These are phyloP conservation scores for Phoma sp. DNA, from an alignment of 2,329 filamentous ascomycete genomes.

Conservation along the genomic window DNA sequence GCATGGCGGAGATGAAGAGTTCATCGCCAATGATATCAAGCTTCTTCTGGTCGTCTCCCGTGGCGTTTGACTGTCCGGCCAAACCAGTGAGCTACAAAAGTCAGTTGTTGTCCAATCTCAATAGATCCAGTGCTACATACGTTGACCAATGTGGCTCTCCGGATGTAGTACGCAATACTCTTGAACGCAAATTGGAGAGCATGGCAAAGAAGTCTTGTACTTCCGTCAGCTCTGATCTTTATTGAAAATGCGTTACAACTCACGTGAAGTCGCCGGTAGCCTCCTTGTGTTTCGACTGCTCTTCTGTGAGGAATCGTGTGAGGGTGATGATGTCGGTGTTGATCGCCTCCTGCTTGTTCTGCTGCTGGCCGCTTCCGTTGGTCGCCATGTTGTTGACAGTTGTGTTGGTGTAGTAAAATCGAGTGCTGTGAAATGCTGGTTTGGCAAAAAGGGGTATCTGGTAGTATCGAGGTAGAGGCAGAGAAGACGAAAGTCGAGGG, in stretches of 20 bases:
- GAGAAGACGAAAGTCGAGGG: constrained; percentile 6
- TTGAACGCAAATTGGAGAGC: constrained; percentile 99
- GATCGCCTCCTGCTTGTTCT: constrained; percentile 72
- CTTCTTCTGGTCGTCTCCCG: constrained; percentile 99
- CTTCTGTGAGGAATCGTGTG: constrained; percentile 93
- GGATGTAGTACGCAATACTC: constrained; percentile 99
- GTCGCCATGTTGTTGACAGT: constrained; percentile 42
- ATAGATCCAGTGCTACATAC: constrained; percentile 31
- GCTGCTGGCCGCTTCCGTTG: constrained; percentile 53
- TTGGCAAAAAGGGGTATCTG: constrained; percentile 2
- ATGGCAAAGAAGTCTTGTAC: constrained; percentile 85
- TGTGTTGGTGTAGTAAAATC: background rate
- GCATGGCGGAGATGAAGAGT: constrained; percentile 95
- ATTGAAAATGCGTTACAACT: background rate
- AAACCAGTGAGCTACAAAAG: constrained; percentile 76
- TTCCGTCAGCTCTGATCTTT: background rate
- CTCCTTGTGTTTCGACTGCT: constrained; percentile 90
- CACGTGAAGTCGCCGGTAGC: constrained; percentile 99
- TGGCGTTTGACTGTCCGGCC: constrained; percentile 91
- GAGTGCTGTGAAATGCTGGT: background rate
- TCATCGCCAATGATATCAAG: constrained; percentile 99
- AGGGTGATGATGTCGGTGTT: constrained; percentile 97
- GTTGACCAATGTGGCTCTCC: constrained; percentile 92
- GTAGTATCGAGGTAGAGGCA: constrained; percentile 4
- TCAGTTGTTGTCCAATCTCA: constrained; percentile 18